Evolutionary conservation across 768 basidiomycete species (phyloP), one percentile per base, ranked within the genome.

Genomic region (Boletus barrowsii): DNA sequence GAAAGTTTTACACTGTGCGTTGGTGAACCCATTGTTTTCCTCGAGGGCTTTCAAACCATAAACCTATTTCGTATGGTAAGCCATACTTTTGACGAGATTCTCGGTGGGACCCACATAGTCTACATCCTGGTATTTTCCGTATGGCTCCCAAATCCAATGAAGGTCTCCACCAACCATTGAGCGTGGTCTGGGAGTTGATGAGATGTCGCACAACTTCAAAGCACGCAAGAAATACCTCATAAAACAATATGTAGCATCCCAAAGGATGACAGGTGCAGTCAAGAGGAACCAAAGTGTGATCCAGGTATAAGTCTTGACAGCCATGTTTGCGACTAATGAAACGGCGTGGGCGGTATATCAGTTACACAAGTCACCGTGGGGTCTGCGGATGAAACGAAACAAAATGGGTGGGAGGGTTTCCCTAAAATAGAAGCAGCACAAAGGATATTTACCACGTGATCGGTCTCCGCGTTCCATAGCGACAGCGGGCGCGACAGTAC

Each of bases 91-190:
- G 17, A 17, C 37, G 37, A 10, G n/a, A 39, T 17, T 39, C 17
- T 39, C 29, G 37, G 37, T 17, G 17, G 37, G 32, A 68, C 73
- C 51, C 57, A 77, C 74, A 42, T 72, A 64, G 56, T 78, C 73
- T 33, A 91, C 73, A n/a, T 86, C 74, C 64, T 90, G 86, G 71
- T 92, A 93, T 30, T 88, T 55, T 24, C 76, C 79, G 64, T 95
- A 95, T 3, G 91, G 91, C 54, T 79, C 75, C 93, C 93, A 96
- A 42, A 95, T 80, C 93, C 92, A 95, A 62, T 93, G 88, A 43
- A 94, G 75, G 69, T 94, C 91, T 3, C 93, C 93, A 1, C 90
- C 92, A 59, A 73, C 74, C 85, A 94, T 90, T 4, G 91, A 93
- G 20, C 91, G 81, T 18, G 93, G 93, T 36, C 92, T 92, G 55